Percentiles rank a stretch among this genome's conserved stretches.
These are phyloP conservation scores for Mycena olivaceomarginata DNA, from an alignment of 768 basidiomycete genomes.

Conservation along the genomic window DNA sequence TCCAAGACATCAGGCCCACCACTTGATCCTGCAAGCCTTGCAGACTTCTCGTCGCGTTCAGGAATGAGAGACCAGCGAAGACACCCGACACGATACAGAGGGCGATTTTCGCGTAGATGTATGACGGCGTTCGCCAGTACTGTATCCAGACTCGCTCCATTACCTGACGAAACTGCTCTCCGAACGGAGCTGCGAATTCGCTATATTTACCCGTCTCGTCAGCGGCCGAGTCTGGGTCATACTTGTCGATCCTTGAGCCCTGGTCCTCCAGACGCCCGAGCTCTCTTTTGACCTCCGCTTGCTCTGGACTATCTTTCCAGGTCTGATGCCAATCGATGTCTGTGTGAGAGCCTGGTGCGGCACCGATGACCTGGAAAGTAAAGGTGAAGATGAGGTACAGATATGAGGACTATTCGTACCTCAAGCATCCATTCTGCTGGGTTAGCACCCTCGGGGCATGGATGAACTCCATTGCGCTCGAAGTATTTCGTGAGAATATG, in stretches of 20 bases:
- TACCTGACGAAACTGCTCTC: slow-evolving; percentile 45
- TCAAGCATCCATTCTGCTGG: slow-evolving; percentile 71
- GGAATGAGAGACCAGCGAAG: slow-evolving; percentile 55
- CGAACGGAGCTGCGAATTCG: slow-evolving; percentile 36
- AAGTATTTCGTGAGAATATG: slow-evolving; percentile 75
- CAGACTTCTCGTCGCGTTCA: slow-evolving; percentile 47
- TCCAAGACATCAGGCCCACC: background rate
- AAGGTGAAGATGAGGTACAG: no score
- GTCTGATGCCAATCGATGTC: slow-evolving; percentile 61
- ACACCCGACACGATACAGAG: slow-evolving; percentile 34
- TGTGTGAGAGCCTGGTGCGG: slow-evolving; percentile 60
- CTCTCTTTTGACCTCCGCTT: slow-evolving; percentile 57
- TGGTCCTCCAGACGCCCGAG: slow-evolving; percentile 50
- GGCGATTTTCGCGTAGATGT: slow-evolving; percentile 48
- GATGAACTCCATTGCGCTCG: slow-evolving; percentile 71
- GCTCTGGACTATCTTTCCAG: slow-evolving; percentile 63
- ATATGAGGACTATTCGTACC: slow-evolving; percentile 26
- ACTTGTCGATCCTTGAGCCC: slow-evolving; percentile 32
- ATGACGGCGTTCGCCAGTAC: slow-evolving; percentile 51
- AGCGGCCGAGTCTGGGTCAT: no score
- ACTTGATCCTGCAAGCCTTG: slow-evolving; percentile 54
- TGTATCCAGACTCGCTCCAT: slow-evolving; percentile 50
- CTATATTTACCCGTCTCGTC: slow-evolving; percentile 1
- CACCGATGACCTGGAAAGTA: slow-evolving; percentile 57
- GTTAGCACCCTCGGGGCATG: slow-evolving; percentile 73